phyloP scores from a whole-genome alignment of 192 early-diverging fungal species.

The Gryganskiella cystojenkinii region DNA sequence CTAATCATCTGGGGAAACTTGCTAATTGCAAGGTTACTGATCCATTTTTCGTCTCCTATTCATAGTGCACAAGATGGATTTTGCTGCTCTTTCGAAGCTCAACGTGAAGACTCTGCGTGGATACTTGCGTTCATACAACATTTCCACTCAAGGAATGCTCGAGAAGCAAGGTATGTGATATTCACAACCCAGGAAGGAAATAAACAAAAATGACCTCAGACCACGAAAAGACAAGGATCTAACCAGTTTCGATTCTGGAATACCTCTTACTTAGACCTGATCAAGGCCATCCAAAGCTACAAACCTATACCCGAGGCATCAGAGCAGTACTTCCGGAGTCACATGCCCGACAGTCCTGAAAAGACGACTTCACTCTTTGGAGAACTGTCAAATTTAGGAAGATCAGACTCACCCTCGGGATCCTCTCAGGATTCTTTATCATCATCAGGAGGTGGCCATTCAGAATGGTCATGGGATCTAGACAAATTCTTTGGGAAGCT shows the following conservation, averaged over 20 bases:
- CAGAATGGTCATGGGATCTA: constrained; percentile 23
- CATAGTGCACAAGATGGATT: constrained; percentile 46
- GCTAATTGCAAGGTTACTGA: no score
- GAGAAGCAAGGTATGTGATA: constrained; percentile 52
- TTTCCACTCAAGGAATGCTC: constrained; percentile 49
- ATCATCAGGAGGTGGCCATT: constrained; percentile 8
- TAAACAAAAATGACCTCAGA: no score
- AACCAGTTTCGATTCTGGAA: no score
- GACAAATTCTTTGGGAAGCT: constrained; percentile 40
- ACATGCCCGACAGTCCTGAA: constrained; percentile 23
- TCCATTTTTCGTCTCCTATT: neutral
- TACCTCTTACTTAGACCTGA: constrained; percentile 22
- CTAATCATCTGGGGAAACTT: neutral
- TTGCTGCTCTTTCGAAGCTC: constrained; percentile 31
- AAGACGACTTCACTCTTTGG: constrained; percentile 25
- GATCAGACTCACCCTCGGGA: constrained; percentile 30
- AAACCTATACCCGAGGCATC: constrained; percentile 45
- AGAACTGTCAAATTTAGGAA: constrained; percentile 19
- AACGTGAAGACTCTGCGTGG: constrained; percentile 46
- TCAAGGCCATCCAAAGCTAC: constrained; percentile 38
- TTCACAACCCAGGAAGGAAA: no score
- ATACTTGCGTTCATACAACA: constrained; percentile 41
- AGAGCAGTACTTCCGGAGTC: constrained; percentile 29
- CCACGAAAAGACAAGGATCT: no score
- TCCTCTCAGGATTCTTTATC: constrained; percentile 23